Conservation (phyloP, 1,284 basidiomycete species). For the Chalciporus sp. region DNA sequence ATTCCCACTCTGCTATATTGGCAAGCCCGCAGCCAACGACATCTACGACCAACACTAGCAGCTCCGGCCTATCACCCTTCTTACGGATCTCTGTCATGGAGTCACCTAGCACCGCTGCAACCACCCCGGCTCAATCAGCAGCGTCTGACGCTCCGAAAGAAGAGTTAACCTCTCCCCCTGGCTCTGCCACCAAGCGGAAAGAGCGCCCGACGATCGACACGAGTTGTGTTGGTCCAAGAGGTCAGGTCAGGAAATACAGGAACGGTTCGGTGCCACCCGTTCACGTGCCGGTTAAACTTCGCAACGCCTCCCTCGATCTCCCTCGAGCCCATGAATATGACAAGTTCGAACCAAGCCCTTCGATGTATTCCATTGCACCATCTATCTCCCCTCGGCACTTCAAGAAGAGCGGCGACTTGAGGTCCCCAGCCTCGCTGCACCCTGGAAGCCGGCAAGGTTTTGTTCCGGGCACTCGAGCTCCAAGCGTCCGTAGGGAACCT, state of each 20-base stretch:
- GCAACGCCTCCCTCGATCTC: slow-evolving; percentile 33
- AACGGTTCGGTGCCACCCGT: slow-evolving; percentile 34
- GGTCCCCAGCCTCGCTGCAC: slow-evolving; percentile 26
- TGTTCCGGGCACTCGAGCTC: slow-evolving; percentile 24
- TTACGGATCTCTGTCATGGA: slow-evolving; percentile 29
- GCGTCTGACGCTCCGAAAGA: slow-evolving; percentile 19
- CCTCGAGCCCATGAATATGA: slow-evolving; percentile 28
- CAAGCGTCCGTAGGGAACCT: slow-evolving; percentile 33
- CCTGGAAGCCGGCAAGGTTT: slow-evolving; percentile 33
- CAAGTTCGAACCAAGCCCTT: slow-evolving; percentile 30
- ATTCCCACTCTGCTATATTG: slow-evolving; percentile 18
- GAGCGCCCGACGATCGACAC: slow-evolving; percentile 36
- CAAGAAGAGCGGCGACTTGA: slow-evolving; percentile 28
- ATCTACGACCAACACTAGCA: slow-evolving; percentile 28
- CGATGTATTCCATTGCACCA: slow-evolving; percentile 35
- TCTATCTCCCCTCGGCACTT: slow-evolving; percentile 27
- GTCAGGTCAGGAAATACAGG: slow-evolving; percentile 35
- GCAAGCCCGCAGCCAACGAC: slow-evolving; percentile 30
- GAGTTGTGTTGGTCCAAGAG: slow-evolving; percentile 34
- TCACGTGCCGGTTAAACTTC: slow-evolving; percentile 31
- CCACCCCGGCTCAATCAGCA: slow-evolving; percentile 30
- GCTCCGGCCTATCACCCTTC: slow-evolving; percentile 28
- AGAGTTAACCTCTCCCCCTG: slow-evolving; percentile 17
- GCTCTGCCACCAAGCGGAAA: slow-evolving; percentile 26
- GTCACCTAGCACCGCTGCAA: slow-evolving; percentile 30